Evolutionary conservation across 2,329 filamentous ascomycete species (phyloP).

Genomic region (Alternaria sp.): DNA sequence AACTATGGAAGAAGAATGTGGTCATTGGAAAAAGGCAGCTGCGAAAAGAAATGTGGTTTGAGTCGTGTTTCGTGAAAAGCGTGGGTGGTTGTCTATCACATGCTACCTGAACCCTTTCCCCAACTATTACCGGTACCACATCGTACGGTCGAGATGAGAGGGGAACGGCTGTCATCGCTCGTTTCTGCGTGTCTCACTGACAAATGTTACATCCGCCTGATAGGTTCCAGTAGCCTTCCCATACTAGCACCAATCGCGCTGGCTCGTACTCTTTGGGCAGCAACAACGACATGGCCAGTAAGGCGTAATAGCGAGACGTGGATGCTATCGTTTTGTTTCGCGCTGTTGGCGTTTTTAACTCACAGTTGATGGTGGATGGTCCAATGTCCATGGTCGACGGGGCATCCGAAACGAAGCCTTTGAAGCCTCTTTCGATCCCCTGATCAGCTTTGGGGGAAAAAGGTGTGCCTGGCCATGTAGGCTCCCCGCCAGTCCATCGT

Average conservation of each 20-base stretch:
- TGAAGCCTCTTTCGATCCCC: constrained; percentile 13
- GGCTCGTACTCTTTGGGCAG: not conserved
- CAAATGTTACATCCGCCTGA: not conserved
- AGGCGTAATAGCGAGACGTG: not conserved
- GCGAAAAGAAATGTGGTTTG: not conserved
- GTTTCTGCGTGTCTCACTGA: not conserved
- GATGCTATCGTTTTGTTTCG: constrained; percentile 8
- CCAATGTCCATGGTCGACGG: constrained; percentile 8
- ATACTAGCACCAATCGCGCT: not conserved
- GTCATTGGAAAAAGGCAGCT: not conserved
- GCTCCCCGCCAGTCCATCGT: constrained; percentile 16
- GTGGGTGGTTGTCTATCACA: too few species aligned
- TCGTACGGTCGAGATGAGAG: not conserved
- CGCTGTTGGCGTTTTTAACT: constrained; percentile 8
- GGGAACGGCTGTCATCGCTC: not conserved
- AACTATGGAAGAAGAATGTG: too few species aligned
- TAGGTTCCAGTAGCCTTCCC: not conserved
- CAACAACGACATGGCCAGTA: not conserved
- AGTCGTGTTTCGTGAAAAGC: not conserved
- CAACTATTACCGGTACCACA: not conserved
- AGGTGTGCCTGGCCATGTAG: constrained; percentile 7
- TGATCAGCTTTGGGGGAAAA: constrained; percentile 18
- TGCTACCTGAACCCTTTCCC: not conserved
- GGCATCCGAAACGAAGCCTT: constrained; percentile 24
- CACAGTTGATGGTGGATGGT: constrained; percentile 11